Conservation (phyloP, 176 grass and related monocot species). For the Tillandsia fasciculata region DNA sequence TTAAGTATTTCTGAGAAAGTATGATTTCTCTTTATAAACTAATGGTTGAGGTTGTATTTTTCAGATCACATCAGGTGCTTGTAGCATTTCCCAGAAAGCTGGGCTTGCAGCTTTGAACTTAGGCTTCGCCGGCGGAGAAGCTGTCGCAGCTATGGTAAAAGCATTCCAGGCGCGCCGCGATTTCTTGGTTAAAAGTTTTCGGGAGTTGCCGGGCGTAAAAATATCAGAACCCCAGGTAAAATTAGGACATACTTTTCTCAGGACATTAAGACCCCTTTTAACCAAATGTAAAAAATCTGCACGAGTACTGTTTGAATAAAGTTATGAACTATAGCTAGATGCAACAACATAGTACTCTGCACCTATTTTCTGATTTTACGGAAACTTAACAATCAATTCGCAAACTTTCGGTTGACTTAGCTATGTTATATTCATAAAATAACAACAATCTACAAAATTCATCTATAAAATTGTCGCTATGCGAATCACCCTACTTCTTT, state of each 20-base stretch:
- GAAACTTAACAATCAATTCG: too few species aligned
- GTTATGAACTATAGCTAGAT: too few species aligned
- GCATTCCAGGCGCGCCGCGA: slow-evolving; percentile 80
- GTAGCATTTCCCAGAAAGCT: slow-evolving; percentile 97
- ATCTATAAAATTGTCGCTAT: too few species aligned
- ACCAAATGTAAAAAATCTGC: slow-evolving; percentile 10
- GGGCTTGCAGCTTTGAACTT: slow-evolving; percentile 81
- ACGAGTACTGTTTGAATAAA: slow-evolving; percentile 2
- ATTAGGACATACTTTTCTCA: slow-evolving; percentile 11
- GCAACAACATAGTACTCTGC: too few species aligned
- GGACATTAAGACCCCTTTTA: neutral
- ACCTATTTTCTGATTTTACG: too few species aligned
- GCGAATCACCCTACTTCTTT: too few species aligned
- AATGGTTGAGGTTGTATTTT: neutral
- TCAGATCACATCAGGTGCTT: slow-evolving; percentile 79
- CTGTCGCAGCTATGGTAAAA: slow-evolving; percentile 81
- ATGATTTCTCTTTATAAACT: neutral
- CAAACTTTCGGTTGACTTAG: too few species aligned
- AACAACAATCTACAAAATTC: too few species aligned
- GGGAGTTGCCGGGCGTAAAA: slow-evolving; percentile 65
- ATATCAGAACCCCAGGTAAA: slow-evolving; percentile 77
- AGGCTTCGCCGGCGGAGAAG: slow-evolving; percentile 82
- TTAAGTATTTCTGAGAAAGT: neutral
- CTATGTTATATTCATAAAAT: too few species aligned
- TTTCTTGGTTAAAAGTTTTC: slow-evolving; percentile 69